A percentile compares a stretch with the other conserved stretches of the same genome.
phyloP scores from a whole-genome alignment of 805 yeast species.

The Candida sanyiensis region DNA sequence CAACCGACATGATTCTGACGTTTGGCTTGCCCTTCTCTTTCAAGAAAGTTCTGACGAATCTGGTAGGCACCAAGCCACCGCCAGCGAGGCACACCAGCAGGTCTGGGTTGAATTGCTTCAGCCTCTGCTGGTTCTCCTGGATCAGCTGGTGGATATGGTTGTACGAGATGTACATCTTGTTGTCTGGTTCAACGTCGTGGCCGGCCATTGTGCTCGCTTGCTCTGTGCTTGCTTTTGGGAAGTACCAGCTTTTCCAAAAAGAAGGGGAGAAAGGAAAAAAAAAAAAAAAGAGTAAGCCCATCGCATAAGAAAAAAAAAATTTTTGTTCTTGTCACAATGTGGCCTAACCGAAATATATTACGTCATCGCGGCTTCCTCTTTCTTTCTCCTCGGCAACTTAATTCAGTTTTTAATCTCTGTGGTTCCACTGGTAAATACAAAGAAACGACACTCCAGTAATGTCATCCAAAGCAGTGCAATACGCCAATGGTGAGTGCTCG shows the following conservation, averaged over 20 bases:
- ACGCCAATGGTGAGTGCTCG: slow-evolving; percentile 24
- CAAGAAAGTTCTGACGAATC: slow-evolving; percentile 88
- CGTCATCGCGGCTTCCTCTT: background rate
- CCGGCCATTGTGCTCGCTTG: slow-evolving; percentile 19
- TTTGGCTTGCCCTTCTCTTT: slow-evolving; percentile 85
- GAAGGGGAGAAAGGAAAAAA: no score
- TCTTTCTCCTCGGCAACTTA: no score
- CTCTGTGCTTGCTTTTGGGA: no score
- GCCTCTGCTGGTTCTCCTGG: slow-evolving; percentile 54
- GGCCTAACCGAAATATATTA: background rate
- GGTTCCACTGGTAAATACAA: no score
- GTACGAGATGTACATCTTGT: slow-evolving; percentile 70
- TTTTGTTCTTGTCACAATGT: background rate
- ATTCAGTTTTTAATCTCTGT: no score
- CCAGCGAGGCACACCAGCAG: slow-evolving; percentile 94
- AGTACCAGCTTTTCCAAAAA: slow-evolving; percentile 4
- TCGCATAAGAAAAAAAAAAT: slow-evolving; percentile 2
- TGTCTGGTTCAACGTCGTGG: slow-evolving; percentile 19
- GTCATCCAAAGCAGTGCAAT: slow-evolving; percentile 19
- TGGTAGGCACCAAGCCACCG: slow-evolving; percentile 96
- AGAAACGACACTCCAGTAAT: slow-evolving; percentile 4
- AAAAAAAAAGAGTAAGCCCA: slow-evolving; percentile 1
- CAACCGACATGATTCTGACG: slow-evolving; percentile 91
- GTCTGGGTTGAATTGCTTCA: slow-evolving; percentile 75
- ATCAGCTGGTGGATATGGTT: slow-evolving; percentile 75